A percentile compares a stretch with the other conserved stretches of the same genome.
These are phyloP conservation scores for Fusarium tanahbumbuense DNA, from an alignment of 2,329 filamentous ascomycete genomes.

Conservation along the genomic window DNA sequence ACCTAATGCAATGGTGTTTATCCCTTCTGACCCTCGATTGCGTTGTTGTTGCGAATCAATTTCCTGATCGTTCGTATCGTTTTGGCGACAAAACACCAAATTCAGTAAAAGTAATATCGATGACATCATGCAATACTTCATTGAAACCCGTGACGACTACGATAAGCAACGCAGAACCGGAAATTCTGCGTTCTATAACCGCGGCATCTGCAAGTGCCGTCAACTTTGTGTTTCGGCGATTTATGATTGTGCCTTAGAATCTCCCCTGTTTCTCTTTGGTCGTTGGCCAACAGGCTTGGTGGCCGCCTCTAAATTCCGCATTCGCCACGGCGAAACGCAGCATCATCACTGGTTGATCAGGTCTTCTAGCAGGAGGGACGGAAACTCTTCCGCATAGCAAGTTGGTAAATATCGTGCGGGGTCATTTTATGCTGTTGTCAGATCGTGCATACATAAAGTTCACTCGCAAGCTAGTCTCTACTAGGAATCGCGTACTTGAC, in stretches of 20 bases:
- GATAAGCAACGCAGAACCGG: neutral
- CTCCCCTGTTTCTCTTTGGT: neutral
- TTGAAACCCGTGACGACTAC: rapidly evolving
- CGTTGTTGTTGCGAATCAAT: too few species aligned
- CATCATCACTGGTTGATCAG: neutral
- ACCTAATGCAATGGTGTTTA: too few species aligned
- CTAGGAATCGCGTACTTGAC: neutral
- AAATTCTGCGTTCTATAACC: neutral
- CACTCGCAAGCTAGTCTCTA: neutral
- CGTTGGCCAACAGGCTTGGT: neutral
- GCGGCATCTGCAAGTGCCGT: neutral
- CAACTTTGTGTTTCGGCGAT: neutral
- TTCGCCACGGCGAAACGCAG: neutral
- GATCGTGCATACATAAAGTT: neutral
- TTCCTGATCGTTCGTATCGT: too few species aligned
- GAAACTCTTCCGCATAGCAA: neutral
- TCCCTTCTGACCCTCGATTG: too few species aligned
- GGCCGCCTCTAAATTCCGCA: too few species aligned
- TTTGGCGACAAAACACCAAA: too few species aligned
- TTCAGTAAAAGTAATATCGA: rapidly evolving
- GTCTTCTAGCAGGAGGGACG: neutral
- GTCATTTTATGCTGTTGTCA: neutral
- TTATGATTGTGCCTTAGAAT: neutral
- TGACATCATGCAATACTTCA: rapidly evolving
- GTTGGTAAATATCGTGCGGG: neutral